Evolutionary conservation across 1,284 basidiomycete species (phyloP).

Genomic region (Athelia psychrophila): DNA sequence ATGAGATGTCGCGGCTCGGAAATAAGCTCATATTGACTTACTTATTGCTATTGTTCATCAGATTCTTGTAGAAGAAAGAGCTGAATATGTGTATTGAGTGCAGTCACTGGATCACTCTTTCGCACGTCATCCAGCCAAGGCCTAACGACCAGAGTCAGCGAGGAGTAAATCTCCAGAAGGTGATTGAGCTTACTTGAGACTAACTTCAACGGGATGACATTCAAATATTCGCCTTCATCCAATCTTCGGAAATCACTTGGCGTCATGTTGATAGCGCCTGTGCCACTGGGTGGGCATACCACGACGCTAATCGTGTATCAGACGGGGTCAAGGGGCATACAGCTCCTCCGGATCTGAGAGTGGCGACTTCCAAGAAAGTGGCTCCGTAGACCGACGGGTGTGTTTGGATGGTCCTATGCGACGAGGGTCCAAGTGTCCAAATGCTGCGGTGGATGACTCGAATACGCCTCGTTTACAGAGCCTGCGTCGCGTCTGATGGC

Average conservation of each 20-base stretch:
- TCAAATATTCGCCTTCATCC: conserved; percentile 80
- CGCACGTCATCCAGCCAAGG: conserved; percentile 64
- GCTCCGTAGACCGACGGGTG: conserved; percentile 29
- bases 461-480: no score
- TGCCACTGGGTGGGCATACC: conserved; percentile 67
- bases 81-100: conserved; percentile 89
- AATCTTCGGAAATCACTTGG: conserved; percentile 76
- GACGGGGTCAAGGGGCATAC: conserved; percentile 29
- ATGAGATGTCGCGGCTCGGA: not conserved
- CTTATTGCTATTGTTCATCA: conserved; percentile 63
- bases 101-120: conserved; percentile 53
- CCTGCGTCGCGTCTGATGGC: no score
- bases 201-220: conserved; percentile 95
- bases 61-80: conserved; percentile 96
- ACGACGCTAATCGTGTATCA: conserved; percentile 51
- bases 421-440: no score
- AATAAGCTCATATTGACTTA: conserved; percentile 28
- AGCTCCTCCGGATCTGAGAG: conserved; percentile 58
- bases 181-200: conserved; percentile 67
- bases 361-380: conserved; percentile 18
- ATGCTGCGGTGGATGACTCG: no score
- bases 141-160: conserved; percentile 34
- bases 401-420: not conserved
- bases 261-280: conserved; percentile 77
- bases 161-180: conserved; percentile 2